Base-by-base conservation (phyloP, 2,329 filamentous ascomycete species). In the Ophiostoma ips region DNA sequence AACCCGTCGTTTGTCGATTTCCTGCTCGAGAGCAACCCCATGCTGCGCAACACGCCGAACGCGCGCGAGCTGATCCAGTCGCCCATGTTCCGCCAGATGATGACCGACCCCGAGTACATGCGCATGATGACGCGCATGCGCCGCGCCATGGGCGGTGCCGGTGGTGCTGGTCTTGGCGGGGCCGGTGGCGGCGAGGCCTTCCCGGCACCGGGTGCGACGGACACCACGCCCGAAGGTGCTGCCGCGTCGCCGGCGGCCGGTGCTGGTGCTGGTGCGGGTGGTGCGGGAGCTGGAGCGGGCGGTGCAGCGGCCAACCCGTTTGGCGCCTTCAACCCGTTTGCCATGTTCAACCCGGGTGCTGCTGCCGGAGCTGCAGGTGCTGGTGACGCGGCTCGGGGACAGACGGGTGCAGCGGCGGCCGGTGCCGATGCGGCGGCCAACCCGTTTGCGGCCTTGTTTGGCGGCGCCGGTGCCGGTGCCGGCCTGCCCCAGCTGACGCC, bases 1-100 rank as follows among this genome's bases (percentile, higher is more conserved):
- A 96, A 96, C 66, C 90, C 92, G n/a, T 78, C 82, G 16, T 84
- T 98, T 59, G 77, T 96, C 62, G 87, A 96, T 62, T 87, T 94
- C 77, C 86, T 96, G 76, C 88, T 98, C 59, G 80, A 92, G 59
- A 79, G 84, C 61, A 95, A 95, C 62, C 92, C 92, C 2, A 83
- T 87, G 74, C 71, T 88, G 16, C 77, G 82, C 59, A 75, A 79
- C 53, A 77, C 84, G 64, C 84, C 84, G 37, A 77, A 83, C 53
- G 85, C 86, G 19, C 79, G 88, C 58, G 80, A 94, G 61, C 83
- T 95, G 66, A 78, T 98, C 59, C 82, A 87, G 53, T 92, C 89
- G 21, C 89, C 89, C 0, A 77, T 88, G 55, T 88, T 96, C 68
- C 79, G 92, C 60, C 76, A 84, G 48, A 92, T 96, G 84, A 83